Conservation (phyloP, 1,284 basidiomycete species). For the Thecaphora frezii region DNA sequence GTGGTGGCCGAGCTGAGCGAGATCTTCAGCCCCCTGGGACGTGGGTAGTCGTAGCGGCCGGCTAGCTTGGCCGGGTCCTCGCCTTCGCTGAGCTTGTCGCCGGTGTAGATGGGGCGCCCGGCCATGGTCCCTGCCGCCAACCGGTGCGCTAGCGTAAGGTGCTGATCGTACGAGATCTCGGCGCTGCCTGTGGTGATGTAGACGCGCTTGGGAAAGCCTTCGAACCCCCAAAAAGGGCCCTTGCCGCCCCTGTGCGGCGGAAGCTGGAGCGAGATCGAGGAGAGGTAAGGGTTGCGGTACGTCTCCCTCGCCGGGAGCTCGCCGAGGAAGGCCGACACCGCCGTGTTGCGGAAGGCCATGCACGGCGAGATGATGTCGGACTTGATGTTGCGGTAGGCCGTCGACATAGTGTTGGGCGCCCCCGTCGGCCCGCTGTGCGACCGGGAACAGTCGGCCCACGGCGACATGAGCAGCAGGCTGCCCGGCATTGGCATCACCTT, state of each 20-base stretch:
- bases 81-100: slow-evolving; percentile 25
- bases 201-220: slow-evolving; percentile 41
- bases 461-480: slow-evolving; percentile 47
- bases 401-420: slow-evolving; percentile 42
- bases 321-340: slow-evolving; percentile 49
- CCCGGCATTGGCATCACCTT: slow-evolving; percentile 31
- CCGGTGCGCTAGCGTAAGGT: slow-evolving; percentile 51
- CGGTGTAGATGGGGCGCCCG: slow-evolving; percentile 34
- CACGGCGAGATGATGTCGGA: slow-evolving; percentile 49
- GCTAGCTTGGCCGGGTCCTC: slow-evolving; percentile 32
- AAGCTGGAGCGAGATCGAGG: slow-evolving; percentile 50
- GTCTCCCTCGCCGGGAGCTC: slow-evolving; percentile 47
- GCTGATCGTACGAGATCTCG: slow-evolving; percentile 52
- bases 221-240: slow-evolving; percentile 47
- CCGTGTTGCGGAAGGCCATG: slow-evolving; percentile 50
- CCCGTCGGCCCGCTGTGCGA: slow-evolving; percentile 49
- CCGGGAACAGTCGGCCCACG: slow-evolving; percentile 54
- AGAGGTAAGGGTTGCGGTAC: slow-evolving; percentile 53
- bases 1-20: not conserved
- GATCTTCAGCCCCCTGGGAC: slow-evolving; percentile 26
- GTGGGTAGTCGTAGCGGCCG: slow-evolving; percentile 33
- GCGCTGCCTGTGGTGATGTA: slow-evolving; percentile 49
- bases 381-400: slow-evolving; percentile 33
- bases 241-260: slow-evolving; percentile 26
- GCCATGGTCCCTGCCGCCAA: slow-evolving; percentile 40